Evolutionary conservation across 345 rosid species (phyloP).

Genomic region (Trapa incisa): DNA sequence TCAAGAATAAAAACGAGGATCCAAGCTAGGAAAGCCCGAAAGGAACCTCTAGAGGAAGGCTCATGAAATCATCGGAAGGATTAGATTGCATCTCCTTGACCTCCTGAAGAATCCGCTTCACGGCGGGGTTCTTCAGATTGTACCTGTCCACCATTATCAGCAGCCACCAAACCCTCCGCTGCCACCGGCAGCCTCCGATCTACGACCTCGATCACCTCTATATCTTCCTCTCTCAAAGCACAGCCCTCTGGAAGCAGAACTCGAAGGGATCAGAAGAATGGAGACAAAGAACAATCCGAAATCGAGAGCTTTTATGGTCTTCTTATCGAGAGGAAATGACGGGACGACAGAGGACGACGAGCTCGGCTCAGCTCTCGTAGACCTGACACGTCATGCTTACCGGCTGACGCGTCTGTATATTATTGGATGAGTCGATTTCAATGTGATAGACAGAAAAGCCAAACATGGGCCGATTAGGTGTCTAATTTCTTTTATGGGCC

Average conservation of each 20-base stretch:
- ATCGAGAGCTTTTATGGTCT: not conserved
- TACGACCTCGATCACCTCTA: not conserved
- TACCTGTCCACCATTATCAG: conserved; percentile 51
- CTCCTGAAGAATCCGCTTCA: conserved; percentile 96
- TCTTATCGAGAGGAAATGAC: not conserved
- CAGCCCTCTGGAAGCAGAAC: not conserved
- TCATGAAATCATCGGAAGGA: conserved; percentile 96
- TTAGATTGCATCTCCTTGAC: conserved; percentile 97
- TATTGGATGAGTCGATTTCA: conserved; percentile 12
- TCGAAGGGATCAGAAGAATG: not conserved
- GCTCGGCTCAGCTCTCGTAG: not conserved
- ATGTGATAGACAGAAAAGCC: too few species aligned
- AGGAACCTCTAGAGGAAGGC: conserved; percentile 89
- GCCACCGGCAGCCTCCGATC: conserved; percentile 6
- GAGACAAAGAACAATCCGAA: not conserved
- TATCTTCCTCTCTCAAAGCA: not conserved
- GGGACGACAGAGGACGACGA: not conserved
- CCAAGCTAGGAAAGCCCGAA: not conserved
- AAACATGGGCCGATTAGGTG: too few species aligned
- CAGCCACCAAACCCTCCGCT: conserved; percentile 4
- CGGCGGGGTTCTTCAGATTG: conserved; percentile 83
- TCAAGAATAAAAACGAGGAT: not conserved
- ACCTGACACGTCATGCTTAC: conserved; percentile 11
- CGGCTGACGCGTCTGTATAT: conserved; percentile 16
- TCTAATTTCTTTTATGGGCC: too few species aligned